phyloP scores from a whole-genome alignment of 139 green algal species.

The Closterium sp. region DNA sequence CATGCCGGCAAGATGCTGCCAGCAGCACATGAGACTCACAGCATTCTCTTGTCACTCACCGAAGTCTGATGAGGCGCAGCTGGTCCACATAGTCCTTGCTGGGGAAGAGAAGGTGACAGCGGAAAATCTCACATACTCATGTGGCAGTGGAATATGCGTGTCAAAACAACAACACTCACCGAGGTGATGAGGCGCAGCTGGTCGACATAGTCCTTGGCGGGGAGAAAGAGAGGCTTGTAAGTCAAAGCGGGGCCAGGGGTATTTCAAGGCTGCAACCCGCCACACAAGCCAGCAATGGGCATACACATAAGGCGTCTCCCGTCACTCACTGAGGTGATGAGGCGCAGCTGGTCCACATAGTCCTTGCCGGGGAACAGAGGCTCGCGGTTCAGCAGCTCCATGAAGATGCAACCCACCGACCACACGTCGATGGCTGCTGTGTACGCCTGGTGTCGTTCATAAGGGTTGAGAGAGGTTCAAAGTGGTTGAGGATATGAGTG shows the following conservation, averaged over 20 bases:
- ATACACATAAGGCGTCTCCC: no score
- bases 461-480: neutral
- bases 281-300: no score
- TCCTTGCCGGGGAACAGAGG: conserved; percentile 65
- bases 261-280: no score
- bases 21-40: no score
- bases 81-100: conserved; percentile 66
- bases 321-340: conserved; percentile 60
- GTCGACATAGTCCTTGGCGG: conserved; percentile 63
- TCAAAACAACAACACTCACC: no score
- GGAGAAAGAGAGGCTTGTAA: conserved; percentile 65
- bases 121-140: conserved; percentile 65
- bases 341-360: conserved; percentile 65
- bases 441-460: conserved; percentile 38
- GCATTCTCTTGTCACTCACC: conserved; percentile 38
- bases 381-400: conserved; percentile 62
- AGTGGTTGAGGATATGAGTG: neutral
- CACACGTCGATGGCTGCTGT: conserved; percentile 60
- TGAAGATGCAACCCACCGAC: conserved; percentile 66
- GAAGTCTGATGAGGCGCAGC: conserved; percentile 63
- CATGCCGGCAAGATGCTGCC: no score
- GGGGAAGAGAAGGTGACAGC: conserved; percentile 60
- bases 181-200: conserved; percentile 65
- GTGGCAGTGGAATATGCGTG: no score
- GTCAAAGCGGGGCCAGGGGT: no score